Evolutionary conservation across 2,329 filamentous ascomycete species (phyloP).

Genomic region (Gnomoniopsis sp.): DNA sequence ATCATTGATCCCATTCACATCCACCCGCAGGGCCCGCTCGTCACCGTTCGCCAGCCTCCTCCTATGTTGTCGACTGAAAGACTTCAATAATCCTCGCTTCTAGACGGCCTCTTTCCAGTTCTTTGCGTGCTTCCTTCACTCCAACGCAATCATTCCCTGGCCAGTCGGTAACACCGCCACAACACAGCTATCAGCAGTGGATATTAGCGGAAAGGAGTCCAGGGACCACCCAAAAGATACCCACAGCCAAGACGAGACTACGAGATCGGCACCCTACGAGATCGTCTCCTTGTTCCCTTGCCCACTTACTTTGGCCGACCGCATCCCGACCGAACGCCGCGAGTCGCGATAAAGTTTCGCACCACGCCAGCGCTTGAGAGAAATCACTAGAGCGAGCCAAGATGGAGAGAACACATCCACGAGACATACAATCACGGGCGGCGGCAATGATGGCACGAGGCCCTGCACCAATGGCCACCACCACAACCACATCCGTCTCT

Average conservation of each 20-base stretch:
- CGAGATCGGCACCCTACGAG: not conserved
- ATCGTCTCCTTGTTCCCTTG: not conserved
- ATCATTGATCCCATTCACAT: not conserved
- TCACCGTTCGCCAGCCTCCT: not conserved
- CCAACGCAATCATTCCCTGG: not conserved
- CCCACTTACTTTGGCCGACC: not conserved
- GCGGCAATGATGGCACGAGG: not conserved
- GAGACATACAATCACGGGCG: slow-evolving; percentile 1
- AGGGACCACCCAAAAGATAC: not conserved
- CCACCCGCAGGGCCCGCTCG: not conserved
- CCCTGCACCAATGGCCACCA: not conserved
- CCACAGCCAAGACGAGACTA: not conserved
- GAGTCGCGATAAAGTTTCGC: not conserved
- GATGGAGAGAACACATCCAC: slow-evolving; percentile 16
- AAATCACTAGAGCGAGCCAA: not conserved
- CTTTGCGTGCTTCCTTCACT: not conserved
- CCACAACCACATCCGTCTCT: not conserved
- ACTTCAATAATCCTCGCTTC: not conserved
- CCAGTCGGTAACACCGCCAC: not conserved
- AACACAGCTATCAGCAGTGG: not conserved
- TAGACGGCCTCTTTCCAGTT: not conserved
- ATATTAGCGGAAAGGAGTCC: not conserved
- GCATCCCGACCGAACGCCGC: not conserved
- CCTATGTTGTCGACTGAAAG: not conserved
- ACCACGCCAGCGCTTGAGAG: not conserved